These are phyloP conservation scores for Pythium pyrilobum DNA, from an alignment of 352 stramenopile genomes.

Conservation along the genomic window DNA sequence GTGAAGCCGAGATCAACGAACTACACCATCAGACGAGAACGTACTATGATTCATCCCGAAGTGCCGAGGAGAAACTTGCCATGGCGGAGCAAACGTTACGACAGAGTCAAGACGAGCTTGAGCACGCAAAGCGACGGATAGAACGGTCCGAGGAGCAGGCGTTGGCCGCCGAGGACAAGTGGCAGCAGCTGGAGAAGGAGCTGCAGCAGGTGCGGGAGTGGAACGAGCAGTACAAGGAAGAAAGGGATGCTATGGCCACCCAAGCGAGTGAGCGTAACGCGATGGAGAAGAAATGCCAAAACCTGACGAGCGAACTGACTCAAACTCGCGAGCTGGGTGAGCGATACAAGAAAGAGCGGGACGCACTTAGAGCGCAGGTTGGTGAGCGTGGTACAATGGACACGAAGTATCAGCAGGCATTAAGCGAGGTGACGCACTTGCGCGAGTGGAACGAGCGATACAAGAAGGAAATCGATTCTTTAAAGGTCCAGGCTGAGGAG, in stretches of 20 bases:
- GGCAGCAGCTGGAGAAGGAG: conserved; percentile 1
- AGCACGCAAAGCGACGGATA: background rate
- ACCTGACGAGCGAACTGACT: background rate
- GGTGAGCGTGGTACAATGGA: background rate
- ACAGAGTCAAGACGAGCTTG: conserved; percentile 6
- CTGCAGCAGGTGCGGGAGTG: conserved; percentile 4
- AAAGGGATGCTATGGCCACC: background rate
- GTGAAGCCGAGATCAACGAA: conserved; percentile 10
- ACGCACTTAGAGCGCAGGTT: background rate
- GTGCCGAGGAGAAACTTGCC: conserved; percentile 5
- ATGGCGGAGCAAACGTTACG: background rate
- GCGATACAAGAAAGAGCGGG: conserved; percentile 12
- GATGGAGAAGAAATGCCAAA: conserved; percentile 2
- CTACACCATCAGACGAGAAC: conserved; percentile 9
- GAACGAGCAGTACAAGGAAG: conserved; percentile 16
- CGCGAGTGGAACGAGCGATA: conserved; percentile 21
- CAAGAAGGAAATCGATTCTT: conserved; percentile 16
- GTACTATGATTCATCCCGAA: conserved; percentile 8
- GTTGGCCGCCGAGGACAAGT: conserved; percentile 1
- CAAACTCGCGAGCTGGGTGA: conserved; percentile 4
- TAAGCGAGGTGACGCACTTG: background rate
- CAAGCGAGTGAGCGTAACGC: background rate
- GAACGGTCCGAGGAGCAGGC: conserved; percentile 5
- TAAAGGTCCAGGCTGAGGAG: conserved; percentile 13
- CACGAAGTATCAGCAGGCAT: conserved; percentile 1